Evolutionary conservation across 2,329 filamentous ascomycete genomes (phyloP), one percentile per base, ranked within the genome.

Genomic region (Aureobasidium uvarum): DNA sequence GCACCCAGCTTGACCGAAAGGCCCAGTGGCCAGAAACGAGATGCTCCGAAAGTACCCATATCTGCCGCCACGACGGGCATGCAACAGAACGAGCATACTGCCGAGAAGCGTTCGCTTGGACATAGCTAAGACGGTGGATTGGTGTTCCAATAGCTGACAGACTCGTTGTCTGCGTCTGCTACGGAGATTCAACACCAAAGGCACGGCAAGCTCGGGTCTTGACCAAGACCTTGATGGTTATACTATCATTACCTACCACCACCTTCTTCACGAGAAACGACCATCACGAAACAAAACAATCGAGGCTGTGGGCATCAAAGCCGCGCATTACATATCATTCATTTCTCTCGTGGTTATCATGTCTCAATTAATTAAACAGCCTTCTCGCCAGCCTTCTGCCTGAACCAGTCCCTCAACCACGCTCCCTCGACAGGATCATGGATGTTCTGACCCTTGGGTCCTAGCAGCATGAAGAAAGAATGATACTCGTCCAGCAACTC

Each of bases 1-100:
- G 86, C 85, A 41, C 86, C 86, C 16, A 87, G 82, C 71, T 76
- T 89, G 62, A 84, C 79, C 55, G 85, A 86, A 72, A 76, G 84
- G 66, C 82, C 84, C 3, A 81, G 77, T 68, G 84, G 84, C 20
- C 28, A 51, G 7, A 50, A 31, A 28, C 45, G 58, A 6, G 58
- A 41, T 5, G 31, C 58, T 28, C 58, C 58, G 45, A 50, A 51
- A 20, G 25, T 51, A 2, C 58, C 58, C 28, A 20, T 51, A 46
- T 46, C 28, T 31, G 23, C 45, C 33, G 20, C 33, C 5, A 41
- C 45, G 20, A 39, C 58, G 16, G 56, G 31, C 16, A 51, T 41
- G 20, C 33, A 51, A 13, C 13, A 39, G 2, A 23, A 51, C 20
- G 58, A 62, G n/a, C 18, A 48, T 38, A 31, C 41, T 23, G 11